Evolutionary conservation across 2,329 filamentous ascomycete species (phyloP).

Genomic region (Colletotrichum orchidophilum): DNA sequence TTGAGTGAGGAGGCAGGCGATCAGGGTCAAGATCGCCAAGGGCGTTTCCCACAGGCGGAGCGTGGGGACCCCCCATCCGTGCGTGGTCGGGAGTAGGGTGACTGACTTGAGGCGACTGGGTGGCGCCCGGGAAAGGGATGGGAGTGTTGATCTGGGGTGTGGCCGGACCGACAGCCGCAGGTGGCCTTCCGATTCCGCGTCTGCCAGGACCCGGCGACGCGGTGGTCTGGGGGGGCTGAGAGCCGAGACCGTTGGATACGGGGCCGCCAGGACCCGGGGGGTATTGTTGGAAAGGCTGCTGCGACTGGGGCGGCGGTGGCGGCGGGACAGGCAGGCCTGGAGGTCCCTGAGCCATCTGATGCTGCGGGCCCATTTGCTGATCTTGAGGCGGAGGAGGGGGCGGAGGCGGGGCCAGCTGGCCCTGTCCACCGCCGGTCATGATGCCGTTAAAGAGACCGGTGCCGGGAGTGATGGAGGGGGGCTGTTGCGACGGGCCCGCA

Average conservation of each 20-base stretch:
- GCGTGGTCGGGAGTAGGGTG: slow-evolving; percentile 81
- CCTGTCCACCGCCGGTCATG: slow-evolving; percentile 89
- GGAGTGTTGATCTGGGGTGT: slow-evolving; percentile 93
- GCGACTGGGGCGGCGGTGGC: slow-evolving; percentile 68
- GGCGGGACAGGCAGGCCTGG: slow-evolving; percentile 69
- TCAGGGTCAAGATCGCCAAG: slow-evolving; percentile 90
- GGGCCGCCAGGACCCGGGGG: slow-evolving; percentile 63
- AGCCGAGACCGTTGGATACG: slow-evolving; percentile 76
- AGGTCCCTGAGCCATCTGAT: slow-evolving; percentile 77
- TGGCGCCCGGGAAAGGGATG: slow-evolving; percentile 84
- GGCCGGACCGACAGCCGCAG: slow-evolving; percentile 73
- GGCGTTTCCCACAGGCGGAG: slow-evolving; percentile 63
- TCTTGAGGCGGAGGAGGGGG: slow-evolving; percentile 69
- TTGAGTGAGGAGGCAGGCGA: slow-evolving; percentile 83
- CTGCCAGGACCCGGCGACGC: slow-evolving; percentile 88
- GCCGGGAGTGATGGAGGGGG: slow-evolving; percentile 89
- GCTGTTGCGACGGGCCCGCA: slow-evolving; percentile 81
- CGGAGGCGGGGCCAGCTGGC: slow-evolving; percentile 84
- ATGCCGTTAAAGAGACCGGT: slow-evolving; percentile 95
- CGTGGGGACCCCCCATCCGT: slow-evolving; percentile 57
- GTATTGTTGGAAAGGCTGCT: slow-evolving; percentile 79
- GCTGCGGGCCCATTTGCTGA: slow-evolving; percentile 63
- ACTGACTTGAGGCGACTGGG: slow-evolving; percentile 86
- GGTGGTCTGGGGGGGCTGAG: slow-evolving; percentile 84
- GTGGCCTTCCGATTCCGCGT: slow-evolving; percentile 73